Evolutionary conservation across 169 alveolate species (phyloP), one percentile per base, ranked within the genome.

Genomic region (Plasmodium knowlesi): DNA sequence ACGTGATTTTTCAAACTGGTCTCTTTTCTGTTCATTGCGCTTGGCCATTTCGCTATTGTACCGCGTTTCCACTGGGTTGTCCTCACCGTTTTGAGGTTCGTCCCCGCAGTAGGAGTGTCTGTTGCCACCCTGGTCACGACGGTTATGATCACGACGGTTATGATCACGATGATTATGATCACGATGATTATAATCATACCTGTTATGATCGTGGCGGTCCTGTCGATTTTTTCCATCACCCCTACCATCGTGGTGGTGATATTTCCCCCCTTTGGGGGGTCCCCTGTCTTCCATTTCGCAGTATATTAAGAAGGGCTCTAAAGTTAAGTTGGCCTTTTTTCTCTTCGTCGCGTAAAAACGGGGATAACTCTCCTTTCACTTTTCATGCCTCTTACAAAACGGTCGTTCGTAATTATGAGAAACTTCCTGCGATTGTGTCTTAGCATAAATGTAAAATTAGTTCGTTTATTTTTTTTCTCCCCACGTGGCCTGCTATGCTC

Each of bases 1-100:
- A 9, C 71, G 43, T 19, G 81, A 34, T 67, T 39, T 83, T 61
- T 12, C 82, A 34, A 30, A 32, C 43, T 14, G 14, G 19, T 83
- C 82, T 39, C n/a, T 83, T 83, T 83, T 81, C 61, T 67, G 61
- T 61, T 83, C 92, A 43, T 41, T 54, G 67, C 30, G 22, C 72
- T 83, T 39, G 41, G 41, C 46, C 54, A n/a, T 83, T 83, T 61
- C 82, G 14, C 25, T 67, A 67, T 34, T 10, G 16, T 22, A 14
- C 67, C 14, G 32, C 28, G 0, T 61, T 61, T 25, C 74, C 32
- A 61, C 74, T n/a, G 32, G 32, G 25, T 61, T 61, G 32, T 61
- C 32, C 3, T 61, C 14, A 0, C 74, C 32, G 4, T 25, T 61
- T n/a, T 32, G 32, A 14, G 37, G 37, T 19, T 19, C 74, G 37